Conservation (phyloP, 441 rosid genomes). For the Brassica balearica region DNA sequence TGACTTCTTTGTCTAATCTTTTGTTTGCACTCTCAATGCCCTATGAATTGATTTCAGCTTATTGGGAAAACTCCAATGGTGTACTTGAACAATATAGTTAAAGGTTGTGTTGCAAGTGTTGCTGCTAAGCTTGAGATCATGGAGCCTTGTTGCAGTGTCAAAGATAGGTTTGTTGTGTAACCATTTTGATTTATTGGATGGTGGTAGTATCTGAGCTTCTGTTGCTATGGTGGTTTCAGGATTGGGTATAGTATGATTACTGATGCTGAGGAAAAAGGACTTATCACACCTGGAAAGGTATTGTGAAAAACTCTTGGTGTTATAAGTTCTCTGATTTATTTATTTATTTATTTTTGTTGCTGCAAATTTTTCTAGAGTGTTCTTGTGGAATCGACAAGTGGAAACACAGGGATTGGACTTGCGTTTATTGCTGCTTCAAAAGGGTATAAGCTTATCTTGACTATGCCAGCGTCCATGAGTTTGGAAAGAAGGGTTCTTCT, state of each 20-base stretch:
- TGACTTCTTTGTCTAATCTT: constrained; percentile 1
- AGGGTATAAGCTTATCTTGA: constrained; percentile 84
- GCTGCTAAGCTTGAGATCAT: constrained; percentile 98
- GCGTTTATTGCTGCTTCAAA: constrained; percentile 96
- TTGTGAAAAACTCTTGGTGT: too few species aligned
- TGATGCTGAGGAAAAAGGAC: constrained; percentile 92
- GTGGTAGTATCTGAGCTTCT: constrained; percentile 16
- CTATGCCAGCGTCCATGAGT: constrained; percentile 99
- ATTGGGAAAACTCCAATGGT: constrained; percentile 98
- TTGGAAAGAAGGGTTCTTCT: constrained; percentile 92
- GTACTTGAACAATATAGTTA: constrained; percentile 82
- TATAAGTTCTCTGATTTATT: too few species aligned
- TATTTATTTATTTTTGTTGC: background rate
- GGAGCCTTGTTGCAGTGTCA: constrained; percentile 99
- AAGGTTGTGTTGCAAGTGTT: constrained; percentile 82
- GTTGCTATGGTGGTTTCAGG: constrained; percentile 57
- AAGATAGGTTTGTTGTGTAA: constrained; percentile 73
- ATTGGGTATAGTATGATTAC: constrained; percentile 93
- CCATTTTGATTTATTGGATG: background rate
- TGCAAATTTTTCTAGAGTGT: constrained; percentile 54
- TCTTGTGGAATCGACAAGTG: constrained; percentile 97
- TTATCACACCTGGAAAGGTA: constrained; percentile 93
- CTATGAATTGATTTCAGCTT: constrained; percentile 58
- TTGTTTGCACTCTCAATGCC: background rate
- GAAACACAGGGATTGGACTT: constrained; percentile 98